These are phyloP conservation scores for Globisporangium paroecandrum DNA, from an alignment of 352 stramenopile genomes.

Conservation along the genomic window DNA sequence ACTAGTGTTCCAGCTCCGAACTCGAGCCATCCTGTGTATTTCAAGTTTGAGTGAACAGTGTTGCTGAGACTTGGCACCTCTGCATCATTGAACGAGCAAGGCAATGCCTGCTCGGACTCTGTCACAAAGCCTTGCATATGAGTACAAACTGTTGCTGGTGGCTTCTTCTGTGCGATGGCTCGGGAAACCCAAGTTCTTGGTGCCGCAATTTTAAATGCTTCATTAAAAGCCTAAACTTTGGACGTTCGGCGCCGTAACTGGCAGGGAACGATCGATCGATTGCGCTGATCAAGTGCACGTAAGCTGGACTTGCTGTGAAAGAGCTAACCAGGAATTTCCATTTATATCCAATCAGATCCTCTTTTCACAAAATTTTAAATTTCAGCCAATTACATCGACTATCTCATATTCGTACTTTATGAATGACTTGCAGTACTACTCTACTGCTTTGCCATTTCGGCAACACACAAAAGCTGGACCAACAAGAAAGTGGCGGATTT, in stretches of 20 bases:
- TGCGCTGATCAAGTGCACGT: too few relatives aligned
- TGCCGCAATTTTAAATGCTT: too few relatives aligned
- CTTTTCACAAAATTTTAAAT: background rate
- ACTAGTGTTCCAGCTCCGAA: background rate
- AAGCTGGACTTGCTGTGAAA: too few relatives aligned
- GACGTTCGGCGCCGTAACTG: too few relatives aligned
- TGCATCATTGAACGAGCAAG: background rate
- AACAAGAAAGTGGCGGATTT: background rate
- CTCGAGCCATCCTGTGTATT: background rate
- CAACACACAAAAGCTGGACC: background rate
- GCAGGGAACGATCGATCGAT: too few relatives aligned
- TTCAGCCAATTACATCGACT: background rate
- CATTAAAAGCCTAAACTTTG: too few relatives aligned
- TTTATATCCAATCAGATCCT: background rate
- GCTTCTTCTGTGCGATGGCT: too few relatives aligned
- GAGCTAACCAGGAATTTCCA: too few relatives aligned
- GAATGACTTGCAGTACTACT: background rate
- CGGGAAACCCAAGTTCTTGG: too few relatives aligned
- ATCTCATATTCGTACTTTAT: background rate
- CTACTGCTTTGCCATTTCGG: too few relatives aligned
- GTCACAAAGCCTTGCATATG: background rate
- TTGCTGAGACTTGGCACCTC: background rate
- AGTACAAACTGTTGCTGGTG: too few relatives aligned
- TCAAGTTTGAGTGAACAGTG: background rate
- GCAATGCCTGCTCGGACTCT: background rate